Evolutionary conservation across 257 asterid genomes (phyloP).

Genomic region (Ajuga chamaepitys): DNA sequence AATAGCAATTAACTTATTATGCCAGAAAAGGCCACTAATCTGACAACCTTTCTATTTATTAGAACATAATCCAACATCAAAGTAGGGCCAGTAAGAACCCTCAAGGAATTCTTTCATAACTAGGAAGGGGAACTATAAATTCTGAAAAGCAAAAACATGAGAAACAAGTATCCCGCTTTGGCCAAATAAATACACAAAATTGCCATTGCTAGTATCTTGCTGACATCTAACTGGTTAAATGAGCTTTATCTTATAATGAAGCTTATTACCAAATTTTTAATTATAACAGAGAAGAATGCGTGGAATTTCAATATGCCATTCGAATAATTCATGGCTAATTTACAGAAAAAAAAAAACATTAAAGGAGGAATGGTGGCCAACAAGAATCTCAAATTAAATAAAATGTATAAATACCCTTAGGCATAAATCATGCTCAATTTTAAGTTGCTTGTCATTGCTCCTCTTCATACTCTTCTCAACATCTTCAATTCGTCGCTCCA

Average conservation of each 20-base stretch:
- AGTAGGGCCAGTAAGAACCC: background rate
- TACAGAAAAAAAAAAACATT: background rate
- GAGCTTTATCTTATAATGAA: background rate
- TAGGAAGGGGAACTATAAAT: background rate
- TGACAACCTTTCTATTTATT: background rate
- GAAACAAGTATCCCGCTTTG: background rate
- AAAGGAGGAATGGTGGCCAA: background rate
- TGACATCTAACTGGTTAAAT: background rate
- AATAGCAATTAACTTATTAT: background rate
- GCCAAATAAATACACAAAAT: background rate
- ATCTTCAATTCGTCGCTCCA: constrained; percentile 83
- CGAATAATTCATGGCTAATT: background rate
- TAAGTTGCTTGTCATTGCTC: constrained; percentile 96
- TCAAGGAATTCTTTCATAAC: background rate
- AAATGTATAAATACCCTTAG: constrained; percentile 46
- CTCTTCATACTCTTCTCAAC: constrained; percentile 99
- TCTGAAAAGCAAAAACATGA: background rate
- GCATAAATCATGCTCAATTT: constrained; percentile 84
- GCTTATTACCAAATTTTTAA: background rate
- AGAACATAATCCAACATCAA: background rate
- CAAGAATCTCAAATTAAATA: background rate
- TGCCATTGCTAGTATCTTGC: background rate
- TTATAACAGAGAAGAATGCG: background rate
- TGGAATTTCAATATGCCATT: background rate
- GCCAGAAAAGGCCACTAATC: background rate